These are phyloP conservation scores for Sequoia sempervirens DNA, from an alignment of 75 land plant species.

Conservation along the genomic window DNA sequence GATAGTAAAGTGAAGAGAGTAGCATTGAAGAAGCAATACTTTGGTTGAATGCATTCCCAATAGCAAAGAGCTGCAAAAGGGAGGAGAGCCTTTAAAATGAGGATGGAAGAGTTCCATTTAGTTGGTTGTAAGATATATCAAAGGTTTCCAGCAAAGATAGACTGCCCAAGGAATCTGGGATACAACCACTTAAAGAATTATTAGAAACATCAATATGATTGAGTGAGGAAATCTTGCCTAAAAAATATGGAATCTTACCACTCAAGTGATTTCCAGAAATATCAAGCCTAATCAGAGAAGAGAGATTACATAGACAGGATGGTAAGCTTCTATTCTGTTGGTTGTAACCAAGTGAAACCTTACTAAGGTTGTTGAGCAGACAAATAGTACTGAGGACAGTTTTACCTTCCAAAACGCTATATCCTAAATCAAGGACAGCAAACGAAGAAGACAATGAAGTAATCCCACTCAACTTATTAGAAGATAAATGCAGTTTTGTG, in stretches of 20 bases:
- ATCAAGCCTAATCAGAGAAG: background rate
- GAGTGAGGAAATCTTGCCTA: background rate
- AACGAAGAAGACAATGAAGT: too few relatives aligned
- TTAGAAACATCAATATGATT: too few relatives aligned
- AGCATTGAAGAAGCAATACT: background rate
- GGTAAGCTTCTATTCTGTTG: too few relatives aligned
- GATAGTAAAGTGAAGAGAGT: background rate
- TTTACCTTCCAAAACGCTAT: background rate
- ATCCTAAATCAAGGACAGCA: too few relatives aligned
- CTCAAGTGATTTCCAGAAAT: background rate
- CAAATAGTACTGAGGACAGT: background rate
- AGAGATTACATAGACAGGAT: constrained; percentile 3
- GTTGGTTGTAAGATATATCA: background rate
- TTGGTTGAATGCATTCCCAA: background rate
- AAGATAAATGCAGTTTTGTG: too few relatives aligned
- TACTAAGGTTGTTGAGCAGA: too few relatives aligned
- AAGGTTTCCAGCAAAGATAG: background rate
- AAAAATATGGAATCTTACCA: background rate
- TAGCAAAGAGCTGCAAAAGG: background rate
- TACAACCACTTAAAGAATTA: too few relatives aligned
- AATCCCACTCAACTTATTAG: too few relatives aligned
- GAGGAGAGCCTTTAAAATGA: background rate
- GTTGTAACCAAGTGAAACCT: too few relatives aligned
- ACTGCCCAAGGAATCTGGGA: background rate
- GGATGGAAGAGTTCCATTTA: background rate